These are phyloP conservation scores for Secale cereale DNA, from an alignment of 176 grass and related monocot genomes.

Conservation along the genomic window DNA sequence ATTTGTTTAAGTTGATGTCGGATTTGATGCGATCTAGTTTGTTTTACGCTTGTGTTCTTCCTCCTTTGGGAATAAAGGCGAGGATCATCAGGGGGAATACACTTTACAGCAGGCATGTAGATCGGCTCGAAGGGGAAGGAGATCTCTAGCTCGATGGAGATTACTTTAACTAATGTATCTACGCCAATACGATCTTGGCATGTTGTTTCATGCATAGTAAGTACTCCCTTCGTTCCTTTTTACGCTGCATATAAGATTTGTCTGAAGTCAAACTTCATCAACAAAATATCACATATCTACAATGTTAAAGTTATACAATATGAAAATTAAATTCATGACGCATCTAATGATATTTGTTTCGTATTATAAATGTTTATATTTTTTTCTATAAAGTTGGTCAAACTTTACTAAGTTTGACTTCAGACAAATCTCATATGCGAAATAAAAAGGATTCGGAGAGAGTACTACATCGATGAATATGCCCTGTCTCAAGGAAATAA, in stretches of 20 bases:
- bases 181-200: neutral
- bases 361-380: too few species aligned
- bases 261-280: too few species aligned
- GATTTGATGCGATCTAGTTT: constrained; percentile 37
- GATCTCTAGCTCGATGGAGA: neutral
- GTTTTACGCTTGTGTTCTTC: constrained; percentile 44
- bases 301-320: too few species aligned
- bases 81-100: constrained; percentile 3
- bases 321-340: too few species aligned
- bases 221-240: too few species aligned
- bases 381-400: too few species aligned
- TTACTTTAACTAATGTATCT: constrained; percentile 13
- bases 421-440: too few species aligned
- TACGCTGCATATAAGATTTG: too few species aligned
- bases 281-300: too few species aligned
- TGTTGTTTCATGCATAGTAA: neutral
- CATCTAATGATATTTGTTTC: too few species aligned
- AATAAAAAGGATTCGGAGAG: too few species aligned
- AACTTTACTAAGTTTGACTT: too few species aligned
- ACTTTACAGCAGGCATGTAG: constrained; percentile 36
- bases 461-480: neutral
- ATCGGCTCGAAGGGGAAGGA: constrained; percentile 31
- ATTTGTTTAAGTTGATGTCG: neutral
- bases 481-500: neutral
- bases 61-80: constrained; percentile 47